Conservation (phyloP, 305 asterid species). For the Solanum hybrid region DNA sequence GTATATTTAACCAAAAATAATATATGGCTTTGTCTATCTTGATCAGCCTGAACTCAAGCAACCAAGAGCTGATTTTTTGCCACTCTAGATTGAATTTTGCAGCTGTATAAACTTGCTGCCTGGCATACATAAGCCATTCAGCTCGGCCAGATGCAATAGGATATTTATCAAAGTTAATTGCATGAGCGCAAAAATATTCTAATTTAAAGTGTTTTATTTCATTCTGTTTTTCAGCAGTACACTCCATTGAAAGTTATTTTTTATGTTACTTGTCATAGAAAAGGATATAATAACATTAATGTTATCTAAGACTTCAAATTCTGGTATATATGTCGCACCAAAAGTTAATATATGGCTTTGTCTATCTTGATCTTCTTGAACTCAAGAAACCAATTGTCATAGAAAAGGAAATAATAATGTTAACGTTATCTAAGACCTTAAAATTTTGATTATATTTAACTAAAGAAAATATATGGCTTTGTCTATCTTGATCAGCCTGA, state of each 20-base stretch:
- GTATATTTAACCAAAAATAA: not conserved
- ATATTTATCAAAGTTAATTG: not conserved
- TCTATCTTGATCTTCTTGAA: conserved; percentile 16
- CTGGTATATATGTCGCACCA: not conserved
- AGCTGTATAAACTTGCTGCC: conserved; percentile 17
- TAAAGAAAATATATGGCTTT: conserved; percentile 10
- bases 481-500: conserved; percentile 12
- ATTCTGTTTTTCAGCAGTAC: not conserved
- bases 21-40: conserved; percentile 18
- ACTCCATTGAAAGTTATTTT: not conserved
- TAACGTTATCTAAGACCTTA: not conserved
- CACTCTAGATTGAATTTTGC: not conserved
- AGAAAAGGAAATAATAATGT: not conserved
- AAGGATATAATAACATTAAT: not conserved
- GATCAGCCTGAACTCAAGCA: conserved; percentile 16
- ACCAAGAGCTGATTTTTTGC: conserved; percentile 18
- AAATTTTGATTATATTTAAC: not conserved
- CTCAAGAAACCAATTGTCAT: conserved; percentile 6
- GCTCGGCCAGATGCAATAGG: conserved; percentile 23
- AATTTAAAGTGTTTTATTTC: not conserved
- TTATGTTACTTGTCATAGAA: not conserved
- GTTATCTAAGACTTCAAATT: not conserved
- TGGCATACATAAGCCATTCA: conserved; percentile 24
- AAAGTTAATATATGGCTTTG: conserved; percentile 7
- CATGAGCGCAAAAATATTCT: not conserved